These are phyloP conservation scores for Epichloe sibirici DNA, from an alignment of 2,329 filamentous ascomycete species.

Conservation along the genomic window DNA sequence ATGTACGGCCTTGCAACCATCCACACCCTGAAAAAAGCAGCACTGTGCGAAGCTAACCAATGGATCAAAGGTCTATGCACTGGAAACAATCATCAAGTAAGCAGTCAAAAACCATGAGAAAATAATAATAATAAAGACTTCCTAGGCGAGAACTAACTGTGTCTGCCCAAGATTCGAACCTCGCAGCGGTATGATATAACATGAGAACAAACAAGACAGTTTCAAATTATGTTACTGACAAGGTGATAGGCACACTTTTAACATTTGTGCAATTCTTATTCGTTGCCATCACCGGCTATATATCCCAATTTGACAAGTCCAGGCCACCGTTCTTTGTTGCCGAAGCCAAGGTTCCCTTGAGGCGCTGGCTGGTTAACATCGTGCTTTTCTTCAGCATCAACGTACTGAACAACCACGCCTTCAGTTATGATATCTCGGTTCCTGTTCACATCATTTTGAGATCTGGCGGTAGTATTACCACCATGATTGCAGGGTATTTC, in stretches of 20 bases:
- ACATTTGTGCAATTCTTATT: slow-evolving; percentile 86
- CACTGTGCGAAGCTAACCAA: not conserved
- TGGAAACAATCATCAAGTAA: slow-evolving; percentile 92
- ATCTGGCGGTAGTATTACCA: slow-evolving; percentile 90
- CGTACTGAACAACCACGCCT: slow-evolving; percentile 93
- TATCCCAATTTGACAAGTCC: slow-evolving; percentile 58
- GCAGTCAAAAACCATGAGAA: slow-evolving; percentile 17
- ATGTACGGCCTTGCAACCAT: slow-evolving; percentile 42
- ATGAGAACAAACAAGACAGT: not conserved
- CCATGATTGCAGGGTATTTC: slow-evolving; percentile 79
- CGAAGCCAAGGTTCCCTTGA: slow-evolving; percentile 68
- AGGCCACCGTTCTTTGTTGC: slow-evolving; percentile 61
- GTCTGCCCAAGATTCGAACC: slow-evolving; percentile 55
- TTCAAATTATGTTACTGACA: slow-evolving; percentile 2
- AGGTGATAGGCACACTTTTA: slow-evolving; percentile 56
- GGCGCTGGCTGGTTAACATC: slow-evolving; percentile 80
- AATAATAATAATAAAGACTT: not conserved
- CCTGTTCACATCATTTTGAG: slow-evolving; percentile 94
- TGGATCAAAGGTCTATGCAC: slow-evolving; percentile 66
- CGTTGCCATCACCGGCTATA: slow-evolving; percentile 65
- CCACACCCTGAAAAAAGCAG: not conserved
- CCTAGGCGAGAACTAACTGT: not conserved
- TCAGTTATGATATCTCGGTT: slow-evolving; percentile 92
- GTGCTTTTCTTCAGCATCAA: slow-evolving; percentile 88
- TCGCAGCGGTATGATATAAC: slow-evolving; percentile 51